Percentiles rank a stretch among this genome's conserved stretches.
These are phyloP conservation scores for Corynespora cassiicola DNA, from an alignment of 2,329 filamentous ascomycete species.

Conservation along the genomic window DNA sequence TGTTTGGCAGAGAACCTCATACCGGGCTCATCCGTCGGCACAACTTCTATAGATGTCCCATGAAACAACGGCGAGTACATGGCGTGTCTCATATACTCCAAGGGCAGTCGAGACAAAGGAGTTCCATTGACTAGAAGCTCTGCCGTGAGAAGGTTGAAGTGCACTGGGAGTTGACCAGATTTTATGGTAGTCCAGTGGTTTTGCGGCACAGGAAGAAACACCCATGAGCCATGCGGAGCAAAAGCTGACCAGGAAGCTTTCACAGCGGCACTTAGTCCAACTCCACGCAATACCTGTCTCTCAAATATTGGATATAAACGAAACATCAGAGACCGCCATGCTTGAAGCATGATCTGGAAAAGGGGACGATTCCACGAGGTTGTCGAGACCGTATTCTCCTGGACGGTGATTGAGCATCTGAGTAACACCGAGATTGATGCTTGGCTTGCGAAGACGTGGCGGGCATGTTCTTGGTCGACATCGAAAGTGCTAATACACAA, in stretches of 20 bases:
- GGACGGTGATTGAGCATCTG: slow-evolving; percentile 25
- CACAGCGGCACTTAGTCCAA: slow-evolving; percentile 6
- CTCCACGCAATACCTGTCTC: slow-evolving; percentile 2
- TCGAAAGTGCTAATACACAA: slow-evolving; percentile 56
- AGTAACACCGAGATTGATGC: slow-evolving; percentile 22
- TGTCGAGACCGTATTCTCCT: slow-evolving; percentile 19
- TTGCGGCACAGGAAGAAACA: background rate
- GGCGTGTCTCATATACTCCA: slow-evolving; percentile 49
- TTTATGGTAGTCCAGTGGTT: slow-evolving; percentile 8
- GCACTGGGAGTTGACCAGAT: slow-evolving; percentile 31
- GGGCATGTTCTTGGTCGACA: slow-evolving; percentile 43
- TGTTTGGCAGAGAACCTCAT: slow-evolving; percentile 51
- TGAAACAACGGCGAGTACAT: slow-evolving; percentile 55
- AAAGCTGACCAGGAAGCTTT: slow-evolving; percentile 10
- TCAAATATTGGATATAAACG: slow-evolving; percentile 18
- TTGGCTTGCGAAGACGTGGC: slow-evolving; percentile 27
- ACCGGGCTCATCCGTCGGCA: slow-evolving; percentile 46
- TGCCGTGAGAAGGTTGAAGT: slow-evolving; percentile 60
- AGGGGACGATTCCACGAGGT: slow-evolving; percentile 7
- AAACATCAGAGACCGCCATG: slow-evolving; percentile 24
- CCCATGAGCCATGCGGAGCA: slow-evolving; percentile 5
- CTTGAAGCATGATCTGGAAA: slow-evolving; percentile 13
- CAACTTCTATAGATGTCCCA: slow-evolving; percentile 49
- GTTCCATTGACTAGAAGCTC: slow-evolving; percentile 60
- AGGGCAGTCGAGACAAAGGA: slow-evolving; percentile 57